Evolutionary conservation across 1,139 yeast species (phyloP), one percentile per base, ranked within the genome.

Genomic region (Spathaspora sp.): DNA sequence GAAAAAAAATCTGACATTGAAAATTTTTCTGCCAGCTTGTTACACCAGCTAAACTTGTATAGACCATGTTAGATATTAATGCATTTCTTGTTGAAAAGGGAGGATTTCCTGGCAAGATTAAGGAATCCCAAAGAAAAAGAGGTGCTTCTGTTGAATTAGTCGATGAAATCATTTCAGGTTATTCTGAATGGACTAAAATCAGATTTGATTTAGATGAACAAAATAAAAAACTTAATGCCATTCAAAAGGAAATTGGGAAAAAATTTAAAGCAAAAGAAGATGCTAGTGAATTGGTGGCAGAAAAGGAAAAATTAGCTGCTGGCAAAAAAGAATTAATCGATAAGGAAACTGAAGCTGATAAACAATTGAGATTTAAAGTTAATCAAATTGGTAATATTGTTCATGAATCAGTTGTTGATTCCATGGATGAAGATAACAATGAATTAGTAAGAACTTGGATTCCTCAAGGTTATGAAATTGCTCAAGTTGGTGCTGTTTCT

Each of bases 221-320:
- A 56, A 95, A 93, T 82, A 91, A 90, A 75, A 77, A 82, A 55
- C 82, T 85, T 65, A 93, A 93, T 76, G 82, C 84, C 60, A 73
- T 89, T 51, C 99, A 93, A 70, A 93, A 91, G 76, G 95, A 84
- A 57, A 90, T 93, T 63, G 99, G 97, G 44, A 75, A 80, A 61
- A 90, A 88, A 70, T 91, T 81, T 79, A 93, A 93, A 78, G 88
- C 87, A 61, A 93, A 93, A 75, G 97, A 90, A 71, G 98, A 93
- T 64, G 96, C 99, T 33, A 66, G 80, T 45, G 97, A 86, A 55
- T 78, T 93, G 49, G 72, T 93, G 58, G 83, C 83, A 58, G 76
- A 89, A 65, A 93, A 93, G 73, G 96, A 89, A 47, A 77, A 75
- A 55, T 68, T 91, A 46, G 82, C 80, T 38, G 80, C 75, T 44